A percentile compares a stretch with the other conserved stretches of the same genome.
These are phyloP conservation scores for Peronosclerospora sorghi DNA, from an alignment of 352 stramenopile genomes.

Conservation along the genomic window DNA sequence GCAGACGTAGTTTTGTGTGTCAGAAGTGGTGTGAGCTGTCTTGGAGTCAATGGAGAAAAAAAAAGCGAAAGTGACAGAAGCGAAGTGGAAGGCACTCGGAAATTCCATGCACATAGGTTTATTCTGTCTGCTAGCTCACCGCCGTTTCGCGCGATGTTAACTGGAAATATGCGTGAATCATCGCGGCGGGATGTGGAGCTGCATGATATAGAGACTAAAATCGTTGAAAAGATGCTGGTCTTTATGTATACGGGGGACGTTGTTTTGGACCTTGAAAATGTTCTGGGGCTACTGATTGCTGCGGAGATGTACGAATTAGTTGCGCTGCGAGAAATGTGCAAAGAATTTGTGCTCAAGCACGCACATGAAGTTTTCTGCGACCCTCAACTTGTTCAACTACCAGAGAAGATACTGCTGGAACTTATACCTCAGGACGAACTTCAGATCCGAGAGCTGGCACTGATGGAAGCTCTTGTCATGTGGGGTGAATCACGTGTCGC, in stretches of 20 bases:
- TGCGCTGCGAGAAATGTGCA: conserved; percentile 73
- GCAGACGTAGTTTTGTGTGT: conserved; percentile 70
- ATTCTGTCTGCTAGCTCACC: conserved; percentile 77
- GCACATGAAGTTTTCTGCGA: conserved; percentile 74
- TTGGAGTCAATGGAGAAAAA: conserved; percentile 1
- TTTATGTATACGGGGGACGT: conserved; percentile 84
- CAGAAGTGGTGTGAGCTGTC: conserved; percentile 4
- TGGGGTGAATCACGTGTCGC: conserved; percentile 66
- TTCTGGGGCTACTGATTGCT: conserved; percentile 62
- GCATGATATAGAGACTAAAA: conserved; percentile 39
- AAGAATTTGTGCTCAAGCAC: conserved; percentile 70
- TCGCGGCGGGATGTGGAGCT: conserved; percentile 61
- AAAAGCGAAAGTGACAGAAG: conserved; percentile 1
- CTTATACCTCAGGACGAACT: conserved; percentile 74
- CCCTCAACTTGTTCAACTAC: conserved; percentile 60
- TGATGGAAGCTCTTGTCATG: conserved; percentile 70
- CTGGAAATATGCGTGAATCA: conserved; percentile 66
- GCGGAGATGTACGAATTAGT: conserved; percentile 79
- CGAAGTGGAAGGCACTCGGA: conserved; percentile 1
- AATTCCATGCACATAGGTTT: conserved; percentile 70
- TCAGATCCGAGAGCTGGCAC: conserved; percentile 68
- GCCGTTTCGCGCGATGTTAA: conserved; percentile 78
- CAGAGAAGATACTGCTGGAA: conserved; percentile 76
- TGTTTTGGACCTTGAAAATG: conserved; percentile 55
- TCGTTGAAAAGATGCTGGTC: conserved; percentile 75